These are phyloP conservation scores for Blastomyces parvus DNA, from an alignment of 2,329 filamentous ascomycete genomes.

Conservation along the genomic window DNA sequence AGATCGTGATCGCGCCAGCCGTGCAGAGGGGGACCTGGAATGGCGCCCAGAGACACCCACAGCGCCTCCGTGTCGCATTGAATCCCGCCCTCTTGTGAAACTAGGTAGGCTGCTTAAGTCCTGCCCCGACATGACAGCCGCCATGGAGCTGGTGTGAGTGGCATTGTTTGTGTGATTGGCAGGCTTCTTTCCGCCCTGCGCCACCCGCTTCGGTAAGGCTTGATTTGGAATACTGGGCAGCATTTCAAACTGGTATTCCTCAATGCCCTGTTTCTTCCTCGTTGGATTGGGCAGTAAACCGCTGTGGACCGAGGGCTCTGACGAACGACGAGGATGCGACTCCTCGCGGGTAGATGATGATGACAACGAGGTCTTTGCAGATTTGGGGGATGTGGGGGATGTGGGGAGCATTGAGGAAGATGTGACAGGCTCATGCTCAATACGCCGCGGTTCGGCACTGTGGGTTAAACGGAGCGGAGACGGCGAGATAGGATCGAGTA, in stretches of 20 bases:
- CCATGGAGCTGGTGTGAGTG: slow-evolving; percentile 37
- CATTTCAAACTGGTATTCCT: slow-evolving; percentile 38
- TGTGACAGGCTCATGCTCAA: slow-evolving; percentile 22
- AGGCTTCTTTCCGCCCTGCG: slow-evolving; percentile 33
- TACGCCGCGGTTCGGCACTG: slow-evolving; percentile 26
- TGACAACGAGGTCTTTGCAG: background rate
- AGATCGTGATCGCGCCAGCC: slow-evolving; percentile 26
- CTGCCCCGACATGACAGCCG: slow-evolving; percentile 35
- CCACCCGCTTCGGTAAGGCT: slow-evolving; percentile 34
- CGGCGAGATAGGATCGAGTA: slow-evolving; percentile 29
- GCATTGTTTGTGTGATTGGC: slow-evolving; percentile 10
- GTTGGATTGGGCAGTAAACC: slow-evolving; percentile 17
- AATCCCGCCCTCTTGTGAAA: slow-evolving; percentile 28
- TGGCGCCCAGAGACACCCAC: slow-evolving; percentile 30
- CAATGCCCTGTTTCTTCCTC: slow-evolving; percentile 20
- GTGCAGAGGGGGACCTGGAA: slow-evolving; percentile 25
- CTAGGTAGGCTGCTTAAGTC: slow-evolving; percentile 29
- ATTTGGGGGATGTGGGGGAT: slow-evolving; percentile 11
- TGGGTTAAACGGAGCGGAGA: slow-evolving; percentile 28
- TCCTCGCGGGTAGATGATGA: slow-evolving; percentile 23
- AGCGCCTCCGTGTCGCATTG: slow-evolving; percentile 33
- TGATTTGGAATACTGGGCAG: slow-evolving; percentile 37
- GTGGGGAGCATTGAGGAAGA: slow-evolving; percentile 15
- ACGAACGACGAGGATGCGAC: slow-evolving; percentile 24
- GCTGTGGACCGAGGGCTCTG: slow-evolving; percentile 22